These are phyloP conservation scores for Corylus avellana DNA, from an alignment of 306 rosid genomes.

Conservation along the genomic window DNA sequence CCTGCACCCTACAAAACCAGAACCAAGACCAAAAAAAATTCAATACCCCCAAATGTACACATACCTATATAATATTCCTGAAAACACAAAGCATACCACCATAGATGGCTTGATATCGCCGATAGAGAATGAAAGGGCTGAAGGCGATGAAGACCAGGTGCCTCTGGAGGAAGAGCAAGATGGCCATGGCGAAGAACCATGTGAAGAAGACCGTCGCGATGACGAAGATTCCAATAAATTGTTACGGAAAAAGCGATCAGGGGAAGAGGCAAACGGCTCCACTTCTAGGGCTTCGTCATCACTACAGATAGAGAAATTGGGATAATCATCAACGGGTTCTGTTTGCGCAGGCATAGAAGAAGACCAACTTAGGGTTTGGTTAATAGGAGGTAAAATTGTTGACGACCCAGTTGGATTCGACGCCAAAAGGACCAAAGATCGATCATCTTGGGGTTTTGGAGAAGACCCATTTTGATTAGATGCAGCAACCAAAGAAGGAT, in stretches of 20 bases:
- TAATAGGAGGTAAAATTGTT: background rate
- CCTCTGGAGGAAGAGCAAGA: conserved; percentile 8
- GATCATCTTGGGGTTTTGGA: conserved; percentile 20
- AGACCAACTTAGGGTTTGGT: conserved; percentile 8
- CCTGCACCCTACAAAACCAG: conserved; percentile 76
- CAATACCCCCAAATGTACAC: conserved; percentile 3
- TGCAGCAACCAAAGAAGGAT: conserved; percentile 12
- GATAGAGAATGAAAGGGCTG: background rate
- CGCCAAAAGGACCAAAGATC: background rate
- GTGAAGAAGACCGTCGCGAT: conserved; percentile 11
- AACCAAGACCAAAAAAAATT: conserved; percentile 5
- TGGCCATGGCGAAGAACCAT: background rate
- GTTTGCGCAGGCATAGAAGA: background rate
- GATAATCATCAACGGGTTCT: background rate
- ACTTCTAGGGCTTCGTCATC: conserved; percentile 10
- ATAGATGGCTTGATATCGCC: conserved; percentile 25
- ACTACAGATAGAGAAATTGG: background rate
- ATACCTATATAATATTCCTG: background rate
- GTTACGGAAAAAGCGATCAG: background rate
- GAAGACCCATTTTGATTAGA: conserved; percentile 11
- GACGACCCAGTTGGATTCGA: conserved; percentile 17
- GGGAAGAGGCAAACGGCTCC: conserved; percentile 10
- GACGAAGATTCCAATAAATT: conserved; percentile 13
- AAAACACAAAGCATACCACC: conserved; percentile 41
- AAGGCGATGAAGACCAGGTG: conserved; percentile 9